Conservation (phyloP, 2,329 filamentous ascomycete genomes). For the Alternaria alternata region DNA sequence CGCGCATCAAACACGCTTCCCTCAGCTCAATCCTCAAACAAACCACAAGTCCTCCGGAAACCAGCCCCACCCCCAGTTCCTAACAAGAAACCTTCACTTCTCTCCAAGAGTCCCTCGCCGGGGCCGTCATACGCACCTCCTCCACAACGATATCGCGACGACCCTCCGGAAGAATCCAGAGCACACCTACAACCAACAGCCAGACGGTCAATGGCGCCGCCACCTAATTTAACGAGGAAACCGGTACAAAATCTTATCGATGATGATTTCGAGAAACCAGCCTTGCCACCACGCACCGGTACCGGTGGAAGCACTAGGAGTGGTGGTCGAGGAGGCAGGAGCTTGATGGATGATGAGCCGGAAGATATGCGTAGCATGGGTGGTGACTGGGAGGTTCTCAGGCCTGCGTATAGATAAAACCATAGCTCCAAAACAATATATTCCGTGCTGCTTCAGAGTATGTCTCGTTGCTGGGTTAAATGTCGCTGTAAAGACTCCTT, state of each 20-base stretch:
- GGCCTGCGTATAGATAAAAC: conserved; percentile 22
- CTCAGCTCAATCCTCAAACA: conserved; percentile 17
- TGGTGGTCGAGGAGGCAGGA: conserved; percentile 29
- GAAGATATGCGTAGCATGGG: conserved; percentile 45
- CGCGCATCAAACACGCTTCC: conserved; percentile 19
- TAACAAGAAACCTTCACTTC: conserved; percentile 43
- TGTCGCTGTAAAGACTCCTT: not conserved
- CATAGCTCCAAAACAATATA: not conserved
- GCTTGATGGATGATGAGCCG: conserved; percentile 47
- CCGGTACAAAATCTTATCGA: conserved; percentile 33
- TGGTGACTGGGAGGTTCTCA: conserved; percentile 52
- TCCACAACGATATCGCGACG: conserved; percentile 36
- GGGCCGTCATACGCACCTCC: conserved; percentile 16
- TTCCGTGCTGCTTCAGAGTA: not conserved
- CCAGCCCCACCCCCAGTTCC: conserved; percentile 45
- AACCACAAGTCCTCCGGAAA: conserved; percentile 44
- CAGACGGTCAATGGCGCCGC: conserved; percentile 39
- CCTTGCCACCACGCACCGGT: conserved; percentile 44
- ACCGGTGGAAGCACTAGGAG: conserved; percentile 32
- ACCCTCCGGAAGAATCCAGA: conserved; percentile 15
- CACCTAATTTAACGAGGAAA: conserved; percentile 21
- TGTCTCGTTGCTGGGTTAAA: not conserved
- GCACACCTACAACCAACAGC: conserved; percentile 29
- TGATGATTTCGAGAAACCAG: conserved; percentile 32
- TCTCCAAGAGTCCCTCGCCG: conserved; percentile 22